A percentile compares a stretch with the other conserved stretches of the same genome.
phyloP scores from a whole-genome alignment of 805 yeast genomes.

The Ogataea siamensis region DNA sequence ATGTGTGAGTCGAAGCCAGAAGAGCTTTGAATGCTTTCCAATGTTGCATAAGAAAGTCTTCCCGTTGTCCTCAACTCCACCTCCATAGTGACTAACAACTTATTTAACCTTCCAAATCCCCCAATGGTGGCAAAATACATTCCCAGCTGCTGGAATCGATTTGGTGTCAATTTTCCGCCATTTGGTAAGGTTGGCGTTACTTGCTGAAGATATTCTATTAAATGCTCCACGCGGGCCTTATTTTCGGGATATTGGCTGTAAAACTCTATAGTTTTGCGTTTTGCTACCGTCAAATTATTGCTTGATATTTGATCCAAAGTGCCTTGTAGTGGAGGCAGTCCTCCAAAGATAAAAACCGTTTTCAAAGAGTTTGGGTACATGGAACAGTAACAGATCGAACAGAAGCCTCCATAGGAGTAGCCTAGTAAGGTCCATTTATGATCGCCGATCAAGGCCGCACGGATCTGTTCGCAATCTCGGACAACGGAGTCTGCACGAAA shows the following conservation, averaged over 20 bases:
- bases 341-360: constrained; percentile 52
- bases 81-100: constrained; percentile 39
- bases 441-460: constrained; percentile 32
- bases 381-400: constrained; percentile 48
- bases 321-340: constrained; percentile 51
- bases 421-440: constrained; percentile 52
- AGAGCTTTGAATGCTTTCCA: constrained; percentile 34
- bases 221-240: constrained; percentile 35
- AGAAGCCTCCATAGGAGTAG: constrained; percentile 57
- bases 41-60: constrained; percentile 38
- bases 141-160: constrained; percentile 55
- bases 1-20: constrained; percentile 52
- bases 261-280: constrained; percentile 46
- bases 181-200: constrained; percentile 43
- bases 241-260: constrained; percentile 51
- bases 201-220: constrained; percentile 35
- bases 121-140: constrained; percentile 49
- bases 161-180: constrained; percentile 48
- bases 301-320: constrained; percentile 46
- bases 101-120: constrained; percentile 49
- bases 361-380: constrained; percentile 40
- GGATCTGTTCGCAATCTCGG: constrained; percentile 47
- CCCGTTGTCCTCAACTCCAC: constrained; percentile 39
- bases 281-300: constrained; percentile 46
- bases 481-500: constrained; percentile 56